Base-by-base conservation (phyloP, 768 basidiomycete species). In the Tricholomella constricta region DNA sequence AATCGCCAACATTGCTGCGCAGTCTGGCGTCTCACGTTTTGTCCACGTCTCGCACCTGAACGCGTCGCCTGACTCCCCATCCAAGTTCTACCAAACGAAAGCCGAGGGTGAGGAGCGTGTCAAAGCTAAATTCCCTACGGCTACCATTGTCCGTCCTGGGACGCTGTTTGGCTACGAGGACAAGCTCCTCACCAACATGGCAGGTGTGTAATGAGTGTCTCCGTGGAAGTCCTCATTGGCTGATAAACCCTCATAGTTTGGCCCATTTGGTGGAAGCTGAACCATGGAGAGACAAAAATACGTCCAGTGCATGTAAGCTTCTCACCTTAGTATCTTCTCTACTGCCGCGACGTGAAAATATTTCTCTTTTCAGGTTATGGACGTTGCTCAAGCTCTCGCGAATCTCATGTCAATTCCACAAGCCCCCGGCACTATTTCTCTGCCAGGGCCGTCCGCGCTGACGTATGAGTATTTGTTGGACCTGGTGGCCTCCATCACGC, bases 11-110 rank as follows among this genome's bases (percentile, higher is more conserved):
- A 79, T 98, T 60, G 86, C 93, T 52, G 80, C 86, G 19, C 76
- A 88, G 54, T 72, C 73, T 47, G 91, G 91, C 37, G 91, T 98
- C 43, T 79, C 86, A 36, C 88, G 91, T 46, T 78, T 99, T 48
- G 83, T 98, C 40, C 97, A 98, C 63, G 83, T 99, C 56, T 98
- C 97, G 10, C 97, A 99, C 70, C 72, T 99, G 57, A 95, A 98
- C 71, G 95, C 96, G 20, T 81, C 86, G 29, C 74, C 81, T 17
- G 76, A 83, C 59, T 97, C 95, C 10, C 65, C 81, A 1, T 96
- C 94, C 44, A 78, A 76, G 44, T 91, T 93, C 71, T 98, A 98
- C 74, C 83, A 84, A 54, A 82, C 92, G 54, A 98, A 98, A 69
- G 89, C 85, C 32, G 86, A 86, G 60, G 96, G 95, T 29, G 97